Evolutionary conservation across 2,329 filamentous ascomycete species (phyloP), one percentile per base, ranked within the genome.

Genomic region (Pestalotiopsis sp.): DNA sequence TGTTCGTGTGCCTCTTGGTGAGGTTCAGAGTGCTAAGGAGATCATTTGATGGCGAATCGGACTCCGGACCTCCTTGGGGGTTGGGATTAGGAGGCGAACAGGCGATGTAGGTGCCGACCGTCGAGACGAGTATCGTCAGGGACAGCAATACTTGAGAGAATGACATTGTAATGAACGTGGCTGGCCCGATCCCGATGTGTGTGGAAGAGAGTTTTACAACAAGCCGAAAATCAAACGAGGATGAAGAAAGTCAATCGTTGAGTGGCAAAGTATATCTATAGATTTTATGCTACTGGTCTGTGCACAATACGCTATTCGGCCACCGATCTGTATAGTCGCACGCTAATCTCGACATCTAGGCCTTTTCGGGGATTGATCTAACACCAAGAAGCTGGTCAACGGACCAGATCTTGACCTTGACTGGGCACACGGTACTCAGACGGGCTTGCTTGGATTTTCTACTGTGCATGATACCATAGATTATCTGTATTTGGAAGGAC

Each of bases 21-120:
- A 80, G 68, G 56, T 74, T 71, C 3, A 78, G 36, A 6, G 20
- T 38, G 45, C 38, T 27, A 25, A 66, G 27, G 3, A 38, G 36
- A 13, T 66, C 64, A 13, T 36, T 25, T 5, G 64, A 36, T n/a
- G 23, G 27, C 25, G 64, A 25, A 1, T 36, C 25, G 6, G 27
- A 23, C 45, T 52, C 45, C 45, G 45, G 17, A 52, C 45, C 27
- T 36, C 13, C 52, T 38, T 25, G n/a, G 20, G 62, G 39, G 25
- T 38, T 58, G 62, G 75, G 77, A 60, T 80, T 79, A 3, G 80
- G 79, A 5, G 78, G 78, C 3, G 75, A 73, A 20, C 80, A 68
- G 36, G 75, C 76, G 25, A 75, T 17, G 56, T 79, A 80, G 13
- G 75, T 79, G 2, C 77, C 79, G 14, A 71, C 63, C 9, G 73